Base-by-base conservation (phyloP, 2,329 filamentous ascomycete genomes). In the Fusarium chuoi region DNA sequence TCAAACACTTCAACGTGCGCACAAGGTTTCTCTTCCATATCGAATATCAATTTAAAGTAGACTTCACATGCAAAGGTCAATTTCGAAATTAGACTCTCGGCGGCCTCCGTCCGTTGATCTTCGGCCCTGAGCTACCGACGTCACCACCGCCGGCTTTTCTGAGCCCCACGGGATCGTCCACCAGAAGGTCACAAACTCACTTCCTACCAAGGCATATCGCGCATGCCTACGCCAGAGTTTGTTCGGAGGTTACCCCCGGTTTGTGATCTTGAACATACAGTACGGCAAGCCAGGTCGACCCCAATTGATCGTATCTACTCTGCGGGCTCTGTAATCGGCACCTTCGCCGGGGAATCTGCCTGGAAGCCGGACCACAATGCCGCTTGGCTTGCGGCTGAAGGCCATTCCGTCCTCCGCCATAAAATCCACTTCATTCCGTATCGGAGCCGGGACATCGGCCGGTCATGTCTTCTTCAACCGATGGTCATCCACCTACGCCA, bases 91-190 rank as follows among this genome's bases (percentile, higher is more conserved):
- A 36, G 42, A 58, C 58, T 54, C 41, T 39, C 60, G 48, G 57
- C 49, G 57, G 71, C 58, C 51, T 65, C 67, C 62, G 66, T 60
- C 67, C 62, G 62, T 57, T 22, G 44, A 42, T 62, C 56, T 59
- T 71, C 67, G 71, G 59, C 58, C 58, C 71, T 66, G 67, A 51
- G 46, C 49, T 52, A 48, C 67, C 71, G 54, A 72, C 71, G 71
- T 74, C 71, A 72, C 71, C 65, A 24, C 41, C 20, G 26, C 65
- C 59, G 41, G 52, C 30, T 41, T 30, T 41, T 45, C 22, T 17
- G 46, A 35, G 71, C 70, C 64, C 71, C 71, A 68, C 67, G 49
- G 49, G 58, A 64, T 71, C 67, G n/a, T 65, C 66, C 58, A 71
- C 38, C 55, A 59, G 39, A 44, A 74, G 68, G 49, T 71, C 71